phyloP scores from a whole-genome alignment of 23 red algal genomes.

The Gracilaria gracilis region DNA sequence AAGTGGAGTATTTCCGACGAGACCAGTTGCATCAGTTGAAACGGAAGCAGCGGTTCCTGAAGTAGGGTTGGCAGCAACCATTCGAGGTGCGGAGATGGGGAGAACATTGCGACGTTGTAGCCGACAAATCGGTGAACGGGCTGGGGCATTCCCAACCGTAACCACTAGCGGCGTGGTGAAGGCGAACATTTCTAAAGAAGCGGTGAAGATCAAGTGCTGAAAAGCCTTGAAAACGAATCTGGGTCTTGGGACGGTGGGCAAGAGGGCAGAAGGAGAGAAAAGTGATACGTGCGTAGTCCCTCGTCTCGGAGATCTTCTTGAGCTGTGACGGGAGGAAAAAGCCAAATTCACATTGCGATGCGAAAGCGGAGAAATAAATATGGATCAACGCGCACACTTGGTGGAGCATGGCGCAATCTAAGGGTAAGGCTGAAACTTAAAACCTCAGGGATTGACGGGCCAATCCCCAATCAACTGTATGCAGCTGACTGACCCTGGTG shows the following conservation, averaged over 20 bases:
- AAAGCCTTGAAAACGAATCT: not conserved
- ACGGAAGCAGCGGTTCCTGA: not conserved
- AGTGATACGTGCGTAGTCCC: too few relatives aligned
- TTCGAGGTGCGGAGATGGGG: not conserved
- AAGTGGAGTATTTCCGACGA: conserved; percentile 92
- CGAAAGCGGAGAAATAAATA: not conserved
- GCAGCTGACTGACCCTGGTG: too few relatives aligned
- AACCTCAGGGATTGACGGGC: too few relatives aligned
- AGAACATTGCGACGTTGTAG: not conserved
- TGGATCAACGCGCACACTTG: not conserved
- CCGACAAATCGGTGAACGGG: not conserved
- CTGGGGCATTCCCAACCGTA: not conserved
- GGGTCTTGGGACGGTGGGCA: not conserved
- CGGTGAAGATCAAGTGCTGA: not conserved
- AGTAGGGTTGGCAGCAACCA: conserved; percentile 43
- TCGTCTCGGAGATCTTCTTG: not conserved
- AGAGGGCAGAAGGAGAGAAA: not conserved
- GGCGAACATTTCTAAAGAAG: conserved; percentile 17
- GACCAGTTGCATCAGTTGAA: conserved; percentile 61
- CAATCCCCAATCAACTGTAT: too few relatives aligned
- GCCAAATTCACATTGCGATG: not conserved
- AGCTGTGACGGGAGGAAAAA: not conserved
- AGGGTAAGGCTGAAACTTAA: too few relatives aligned
- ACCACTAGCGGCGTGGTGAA: conserved; percentile 18
- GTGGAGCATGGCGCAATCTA: too few relatives aligned